A percentile compares a stretch with the other conserved stretches of the same genome.
phyloP scores from a whole-genome alignment of 164 flowering plant species.

The Liquidambar formosana region DNA sequence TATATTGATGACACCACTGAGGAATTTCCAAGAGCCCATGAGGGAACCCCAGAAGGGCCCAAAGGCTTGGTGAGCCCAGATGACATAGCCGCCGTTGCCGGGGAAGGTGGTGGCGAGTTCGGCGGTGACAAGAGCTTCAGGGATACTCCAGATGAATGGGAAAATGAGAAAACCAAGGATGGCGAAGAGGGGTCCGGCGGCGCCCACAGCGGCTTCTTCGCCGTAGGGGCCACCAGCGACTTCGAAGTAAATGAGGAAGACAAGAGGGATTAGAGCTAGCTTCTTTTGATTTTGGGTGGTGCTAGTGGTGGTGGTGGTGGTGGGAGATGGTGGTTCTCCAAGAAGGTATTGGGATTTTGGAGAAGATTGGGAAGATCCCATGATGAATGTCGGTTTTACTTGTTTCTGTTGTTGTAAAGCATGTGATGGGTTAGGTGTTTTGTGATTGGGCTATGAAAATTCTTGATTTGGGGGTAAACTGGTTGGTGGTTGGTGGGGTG shows the following conservation, averaged over 20 bases:
- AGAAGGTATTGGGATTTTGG: slow-evolving; percentile 1
- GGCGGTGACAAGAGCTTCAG: slow-evolving; percentile 79
- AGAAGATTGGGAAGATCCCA: neutral
- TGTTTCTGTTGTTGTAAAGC: too few species aligned
- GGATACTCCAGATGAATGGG: slow-evolving; percentile 81
- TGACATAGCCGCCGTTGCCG: slow-evolving; percentile 82
- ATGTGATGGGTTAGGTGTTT: too few species aligned
- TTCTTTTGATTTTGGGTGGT: slow-evolving; percentile 18
- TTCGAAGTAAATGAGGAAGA: slow-evolving; percentile 44
- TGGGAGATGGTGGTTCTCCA: neutral
- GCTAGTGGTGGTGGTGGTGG: neutral
- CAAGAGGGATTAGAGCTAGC: slow-evolving; percentile 32
- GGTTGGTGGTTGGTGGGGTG: too few species aligned
- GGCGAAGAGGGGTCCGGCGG: slow-evolving; percentile 76
- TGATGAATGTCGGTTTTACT: neutral
- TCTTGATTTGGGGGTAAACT: too few species aligned
- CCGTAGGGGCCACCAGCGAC: slow-evolving; percentile 86
- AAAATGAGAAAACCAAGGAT: slow-evolving; percentile 75
- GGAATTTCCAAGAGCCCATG: slow-evolving; percentile 77
- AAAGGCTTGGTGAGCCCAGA: slow-evolving; percentile 76
- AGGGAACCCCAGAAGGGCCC: slow-evolving; percentile 85
- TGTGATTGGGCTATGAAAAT: too few species aligned
- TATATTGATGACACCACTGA: slow-evolving; percentile 68
- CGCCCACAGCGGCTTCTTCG: slow-evolving; percentile 66
- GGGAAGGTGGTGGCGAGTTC: slow-evolving; percentile 84